These are phyloP conservation scores for Populus hybrid DNA, from an alignment of 441 rosid species.

Conservation along the genomic window DNA sequence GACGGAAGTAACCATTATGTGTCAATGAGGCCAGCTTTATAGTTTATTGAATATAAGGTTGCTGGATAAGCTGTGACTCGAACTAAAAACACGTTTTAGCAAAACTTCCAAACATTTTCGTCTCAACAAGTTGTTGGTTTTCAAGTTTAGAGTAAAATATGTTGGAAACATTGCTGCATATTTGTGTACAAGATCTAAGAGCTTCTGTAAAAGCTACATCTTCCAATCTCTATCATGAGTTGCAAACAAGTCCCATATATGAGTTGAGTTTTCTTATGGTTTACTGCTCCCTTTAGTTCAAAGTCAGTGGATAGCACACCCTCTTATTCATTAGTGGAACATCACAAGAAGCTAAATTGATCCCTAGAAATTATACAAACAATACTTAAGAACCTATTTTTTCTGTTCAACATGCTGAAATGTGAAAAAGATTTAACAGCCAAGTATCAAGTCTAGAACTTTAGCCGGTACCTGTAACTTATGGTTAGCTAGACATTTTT, in stretches of 20 bases:
- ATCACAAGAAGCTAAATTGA: background rate
- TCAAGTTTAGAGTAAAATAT: background rate
- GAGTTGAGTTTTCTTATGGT: background rate
- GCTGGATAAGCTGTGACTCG: background rate
- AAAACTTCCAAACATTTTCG: background rate
- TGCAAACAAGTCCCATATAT: background rate
- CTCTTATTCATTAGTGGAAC: background rate
- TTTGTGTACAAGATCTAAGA: background rate
- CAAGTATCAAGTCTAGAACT: background rate
- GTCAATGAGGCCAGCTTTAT: background rate
- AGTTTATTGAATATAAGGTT: background rate
- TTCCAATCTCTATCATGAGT: background rate
- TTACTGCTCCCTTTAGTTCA: background rate
- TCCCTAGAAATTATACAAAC: background rate
- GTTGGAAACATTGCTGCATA: background rate
- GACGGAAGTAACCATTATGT: background rate
- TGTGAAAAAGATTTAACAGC: background rate
- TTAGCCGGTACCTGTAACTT: background rate
- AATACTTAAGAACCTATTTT: background rate
- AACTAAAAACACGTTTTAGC: background rate
- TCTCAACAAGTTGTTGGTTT: background rate
- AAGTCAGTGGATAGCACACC: background rate
- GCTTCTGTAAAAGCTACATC: background rate
- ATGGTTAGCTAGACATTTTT: too few species aligned
- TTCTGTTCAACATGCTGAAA: background rate